phyloP scores from a whole-genome alignment of 1,139 yeast species.

The Saccharomycopsis crataegensis region DNA sequence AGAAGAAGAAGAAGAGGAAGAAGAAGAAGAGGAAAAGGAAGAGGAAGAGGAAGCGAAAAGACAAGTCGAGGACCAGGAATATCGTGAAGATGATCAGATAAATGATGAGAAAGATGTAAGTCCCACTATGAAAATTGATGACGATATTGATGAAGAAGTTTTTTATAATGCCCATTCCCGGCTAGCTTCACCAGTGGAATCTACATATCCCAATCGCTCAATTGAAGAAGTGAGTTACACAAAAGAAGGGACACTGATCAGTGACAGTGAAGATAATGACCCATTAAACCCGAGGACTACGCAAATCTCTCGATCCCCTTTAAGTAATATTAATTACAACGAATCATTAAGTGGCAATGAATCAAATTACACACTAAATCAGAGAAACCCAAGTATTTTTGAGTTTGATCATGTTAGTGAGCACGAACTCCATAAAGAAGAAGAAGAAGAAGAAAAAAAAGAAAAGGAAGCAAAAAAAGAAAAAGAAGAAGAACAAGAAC shows the following conservation, averaged over 20 bases:
- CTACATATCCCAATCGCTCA: not conserved
- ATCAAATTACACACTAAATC: slow-evolving; percentile 9
- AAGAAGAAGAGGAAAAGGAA: not conserved
- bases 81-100: not conserved
- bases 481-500: too few relatives aligned
- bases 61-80: not conserved
- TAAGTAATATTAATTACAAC: slow-evolving; percentile 1
- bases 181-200: slow-evolving; percentile 3
- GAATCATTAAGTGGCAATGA: slow-evolving; percentile 4
- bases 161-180: slow-evolving; percentile 13
- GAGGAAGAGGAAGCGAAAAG: not conserved
- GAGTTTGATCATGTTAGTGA: not conserved
- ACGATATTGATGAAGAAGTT: slow-evolving; percentile 1
- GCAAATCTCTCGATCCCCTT: slow-evolving; percentile 15
- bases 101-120: not conserved
- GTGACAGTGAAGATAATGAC: not conserved
- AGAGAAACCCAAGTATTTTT: not conserved
- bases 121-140: not conserved
- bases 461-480: not conserved
- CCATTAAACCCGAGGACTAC: slow-evolving; percentile 16
- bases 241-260: not conserved
- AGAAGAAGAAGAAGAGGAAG: not conserved
- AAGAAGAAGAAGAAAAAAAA: not conserved
- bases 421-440: not conserved
- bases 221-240: not conserved